These are phyloP conservation scores for Decorospora gaudefroyi DNA, from an alignment of 2,329 filamentous ascomycete species.

Conservation along the genomic window DNA sequence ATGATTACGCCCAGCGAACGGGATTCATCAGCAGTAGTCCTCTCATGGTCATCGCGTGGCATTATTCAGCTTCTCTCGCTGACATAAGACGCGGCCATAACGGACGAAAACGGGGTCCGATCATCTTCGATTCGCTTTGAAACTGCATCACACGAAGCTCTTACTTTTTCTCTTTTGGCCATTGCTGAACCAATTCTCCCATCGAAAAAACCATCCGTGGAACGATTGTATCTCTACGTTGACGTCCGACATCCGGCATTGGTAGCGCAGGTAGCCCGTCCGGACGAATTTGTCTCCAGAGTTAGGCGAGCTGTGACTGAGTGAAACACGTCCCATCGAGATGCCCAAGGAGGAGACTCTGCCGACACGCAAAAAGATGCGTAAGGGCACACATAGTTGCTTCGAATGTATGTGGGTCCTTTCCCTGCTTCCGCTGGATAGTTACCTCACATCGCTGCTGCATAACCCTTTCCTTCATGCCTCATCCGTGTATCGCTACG, in stretches of 20 bases:
- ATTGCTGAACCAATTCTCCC: slow-evolving; percentile 2
- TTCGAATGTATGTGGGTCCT: slow-evolving; percentile 49
- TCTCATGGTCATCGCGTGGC: slow-evolving; percentile 5
- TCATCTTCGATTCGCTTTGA: slow-evolving; percentile 8
- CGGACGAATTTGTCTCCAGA: slow-evolving; percentile 30
- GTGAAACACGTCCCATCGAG: slow-evolving; percentile 19
- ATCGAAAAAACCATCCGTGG: no score
- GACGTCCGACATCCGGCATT: slow-evolving; percentile 5
- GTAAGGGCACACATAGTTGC: slow-evolving; percentile 52
- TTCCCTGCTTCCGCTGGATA: slow-evolving; percentile 8
- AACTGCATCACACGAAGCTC: slow-evolving; percentile 5
- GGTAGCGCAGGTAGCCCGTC: slow-evolving; percentile 11
- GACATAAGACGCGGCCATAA: slow-evolving; percentile 16
- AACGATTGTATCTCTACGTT: slow-evolving; percentile 11
- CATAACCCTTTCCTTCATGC: slow-evolving; percentile 7
- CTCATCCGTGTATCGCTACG: slow-evolving; percentile 7
- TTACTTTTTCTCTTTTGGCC: slow-evolving; percentile 13
- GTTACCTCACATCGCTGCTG: slow-evolving; percentile 5
- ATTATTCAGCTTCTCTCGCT: slow-evolving; percentile 20
- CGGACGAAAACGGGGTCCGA: slow-evolving; percentile 22
- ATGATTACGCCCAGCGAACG: slow-evolving; percentile 6
- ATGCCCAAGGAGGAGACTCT: slow-evolving; percentile 47
- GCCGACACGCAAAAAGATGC: slow-evolving; percentile 49
- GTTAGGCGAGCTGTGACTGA: slow-evolving; percentile 6
- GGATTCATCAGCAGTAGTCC: slow-evolving; percentile 13